Evolutionary conservation across 257 asterid genomes (phyloP), one percentile per base, ranked within the genome.

Genomic region (Cynanchum wilfordii): DNA sequence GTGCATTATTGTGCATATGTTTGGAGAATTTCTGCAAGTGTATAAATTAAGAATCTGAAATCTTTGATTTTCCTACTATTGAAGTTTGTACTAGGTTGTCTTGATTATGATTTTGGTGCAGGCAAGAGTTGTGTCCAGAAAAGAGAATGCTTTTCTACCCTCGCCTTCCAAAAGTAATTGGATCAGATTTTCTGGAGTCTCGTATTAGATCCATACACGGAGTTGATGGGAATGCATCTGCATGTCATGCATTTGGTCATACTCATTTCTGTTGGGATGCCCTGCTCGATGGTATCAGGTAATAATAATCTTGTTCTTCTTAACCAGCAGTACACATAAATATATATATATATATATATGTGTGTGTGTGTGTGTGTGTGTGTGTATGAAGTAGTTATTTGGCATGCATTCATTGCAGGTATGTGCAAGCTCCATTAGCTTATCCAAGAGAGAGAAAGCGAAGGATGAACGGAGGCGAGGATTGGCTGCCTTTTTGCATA

Each of bases 111-210:
- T 64, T 50, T 75, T 29, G 71, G 38, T 79, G 88, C 88, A 92
- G 98, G 89, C 87, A 86, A 78, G 97, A 92, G 81, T 82, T 90
- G 19, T 92, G 98, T 75, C 98, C 97, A 57, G 98, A 92, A 80
- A 92, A 92, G 86, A 87, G 96, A 86, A 92, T 90, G 98, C 96
- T 92, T 55, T 92, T 90, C 85, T 92, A 92, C 78, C 97, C 98
- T 27, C 85, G 89, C 80, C 98, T 92, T 79, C 96, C 98, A 33
- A 92, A 90, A 76, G 79, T 92, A 20, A 84, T 87, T 70, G 98
- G 96, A 38, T 92, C 96, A 1, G 86, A 87, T 50, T 90, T 87
- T 85, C 96, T 92, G 22, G 96, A 92, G 77, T 78, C 82, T 47
- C 87, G 94, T 65, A 82, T 92, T 77, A 88, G 98, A 85, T 81